Evolutionary conservation across 1,284 basidiomycete species (phyloP), one percentile per base, ranked within the genome.

Genomic region (Sporisorium graminicola): DNA sequence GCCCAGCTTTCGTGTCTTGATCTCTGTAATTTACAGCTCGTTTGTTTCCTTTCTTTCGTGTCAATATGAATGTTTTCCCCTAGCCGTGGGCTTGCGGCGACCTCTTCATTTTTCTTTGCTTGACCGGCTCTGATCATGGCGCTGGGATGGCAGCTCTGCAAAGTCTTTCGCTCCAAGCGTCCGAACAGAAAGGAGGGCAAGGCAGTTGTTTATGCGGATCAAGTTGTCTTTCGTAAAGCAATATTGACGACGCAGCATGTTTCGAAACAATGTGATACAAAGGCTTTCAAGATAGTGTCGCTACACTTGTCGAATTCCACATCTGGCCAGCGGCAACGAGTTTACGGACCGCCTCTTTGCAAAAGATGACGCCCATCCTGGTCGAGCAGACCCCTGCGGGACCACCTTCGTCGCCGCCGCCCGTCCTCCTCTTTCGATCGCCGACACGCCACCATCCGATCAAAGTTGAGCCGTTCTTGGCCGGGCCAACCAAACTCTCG

Each of bases 361-460:
- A 81, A 50, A 74, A 81, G 26, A 79, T 65, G 55, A 66, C 65
- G 14, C 79, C 79, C 62, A 74, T 53, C 50, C 63, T 50, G 12
- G 72, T 72, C 16, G 64, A 77, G 47, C 79, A 81, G 35, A 81
- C 65, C 0, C 79, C 79, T 0, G 67, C 69, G 1, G 78, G 69
- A 7, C 68, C 74, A 10, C 78, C 78, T 26, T 65, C 24, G 31
- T 81, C 79, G 12, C 79, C 75, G 16, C 79, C 79, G 3, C 68
- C 68, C 2, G 56, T 54, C 29, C 63, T 58, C 35, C 47, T 63
- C 37, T 65, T 59, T 14, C 73, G 58, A 16, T 65, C 68, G 27
- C 79, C 79, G 0, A 79, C 47, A 5, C 74, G 70, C 79, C 79
- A 81, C 79, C 79, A 81, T 2, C 79, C 79, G 26, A 79, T 74